Evolutionary conservation across 768 basidiomycete species (phyloP), one percentile per base, ranked within the genome.

Genomic region (Suillus bovinus): DNA sequence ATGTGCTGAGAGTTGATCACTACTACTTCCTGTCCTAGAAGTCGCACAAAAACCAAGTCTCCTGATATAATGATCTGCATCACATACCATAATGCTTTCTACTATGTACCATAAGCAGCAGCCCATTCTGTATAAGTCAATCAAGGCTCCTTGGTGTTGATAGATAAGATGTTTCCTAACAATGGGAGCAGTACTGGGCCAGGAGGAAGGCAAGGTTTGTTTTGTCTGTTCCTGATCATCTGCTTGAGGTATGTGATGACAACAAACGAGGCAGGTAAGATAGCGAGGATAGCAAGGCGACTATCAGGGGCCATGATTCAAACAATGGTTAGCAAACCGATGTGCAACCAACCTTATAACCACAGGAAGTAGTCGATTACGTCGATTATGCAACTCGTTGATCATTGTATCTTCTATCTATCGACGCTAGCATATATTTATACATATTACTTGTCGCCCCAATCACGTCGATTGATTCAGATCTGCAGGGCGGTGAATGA

Each of bases 181-280:
- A 78, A n/a, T 3, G 74, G 76, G n/a, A 69, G 68, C 2, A 74
- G 72, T 46, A 61, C 68, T 2, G 77, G 77, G 14, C 77, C 77
- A 17, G 78, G 77, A 42, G 78, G 78, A 34, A 76, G 55, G 14
- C 13, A 8, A 34, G 64, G 63, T 8, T 27, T 33, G 2, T 13
- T 31, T 1, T n/a, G 11, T 13, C 20, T 7, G 31, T n/a, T 52
- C 31, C 17, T 4, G 3, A 52, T 33, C 2, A 50, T 17, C 27
- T 9, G 16, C 16, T 14, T 29, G 3, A 41, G 16, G 17, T 6
- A 6, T 20, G 17, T 41, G 16, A 41, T 41, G 6, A 41, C 17
- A 41, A 41, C 39, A 41, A 41, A 3, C 4, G 39, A 41, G 8
- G 39, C 6, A 16, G 39, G 39, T 20, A 41, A 41, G 39, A 41